Evolutionary conservation across 768 basidiomycete species (phyloP).

Genomic region (Chlorophyllum brunneum): DNA sequence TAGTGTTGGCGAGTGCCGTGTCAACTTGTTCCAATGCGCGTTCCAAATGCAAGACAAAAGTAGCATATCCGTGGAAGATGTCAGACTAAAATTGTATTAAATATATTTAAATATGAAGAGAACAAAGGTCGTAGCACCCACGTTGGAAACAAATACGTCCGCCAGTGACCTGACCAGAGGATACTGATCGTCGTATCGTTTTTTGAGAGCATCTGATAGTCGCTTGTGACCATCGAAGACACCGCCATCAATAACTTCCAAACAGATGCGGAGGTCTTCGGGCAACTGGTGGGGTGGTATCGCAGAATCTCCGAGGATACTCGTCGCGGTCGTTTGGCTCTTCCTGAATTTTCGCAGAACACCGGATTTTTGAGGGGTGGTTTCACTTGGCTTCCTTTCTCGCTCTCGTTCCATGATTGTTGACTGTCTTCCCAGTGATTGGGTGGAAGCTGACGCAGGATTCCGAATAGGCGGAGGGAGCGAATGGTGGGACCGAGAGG

Average conservation of each 20-base stretch:
- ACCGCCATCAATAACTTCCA: conserved; percentile 83
- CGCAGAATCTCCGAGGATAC: conserved; percentile 41
- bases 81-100: conserved; percentile 63
- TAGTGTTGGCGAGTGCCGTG: conserved; percentile 61
- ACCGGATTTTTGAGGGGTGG: conserved; percentile 32
- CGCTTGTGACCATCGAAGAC: conserved; percentile 88
- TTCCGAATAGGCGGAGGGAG: conserved; percentile 65
- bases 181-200: conserved; percentile 93
- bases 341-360: conserved; percentile 69
- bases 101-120: background rate
- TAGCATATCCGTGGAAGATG: conserved; percentile 91
- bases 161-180: conserved; percentile 90
- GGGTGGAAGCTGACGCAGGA: conserved; percentile 57
- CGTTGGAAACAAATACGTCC: conserved; percentile 94
- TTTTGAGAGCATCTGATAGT: conserved; percentile 79
- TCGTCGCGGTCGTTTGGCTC: conserved; percentile 50
- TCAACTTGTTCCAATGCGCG: conserved; percentile 87
- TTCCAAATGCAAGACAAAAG: conserved; percentile 92
- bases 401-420: conserved; percentile 45
- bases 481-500: conserved; percentile 76
- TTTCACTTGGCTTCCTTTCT: conserved; percentile 44
- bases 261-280: conserved; percentile 78
- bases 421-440: conserved; percentile 73
- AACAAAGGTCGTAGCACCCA: conserved; percentile 35
- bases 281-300: conserved; percentile 80